Conservation (phyloP, 2,329 filamentous ascomycete genomes). For the Monascus ruber region DNA sequence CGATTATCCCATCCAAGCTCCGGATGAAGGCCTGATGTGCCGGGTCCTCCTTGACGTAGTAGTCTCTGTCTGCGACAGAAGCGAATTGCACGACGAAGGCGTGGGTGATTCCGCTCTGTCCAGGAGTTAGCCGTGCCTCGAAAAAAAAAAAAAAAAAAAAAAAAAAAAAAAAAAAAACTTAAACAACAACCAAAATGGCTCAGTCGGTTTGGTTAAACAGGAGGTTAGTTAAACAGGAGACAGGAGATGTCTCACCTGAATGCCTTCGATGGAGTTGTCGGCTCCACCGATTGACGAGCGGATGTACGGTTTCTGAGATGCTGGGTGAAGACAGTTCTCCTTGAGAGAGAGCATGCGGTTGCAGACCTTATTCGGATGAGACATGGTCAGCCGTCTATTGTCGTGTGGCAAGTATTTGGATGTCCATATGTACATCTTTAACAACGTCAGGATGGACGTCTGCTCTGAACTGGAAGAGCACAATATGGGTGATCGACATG, state of each 20-base stretch:
- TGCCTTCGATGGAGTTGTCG: constrained; percentile 49
- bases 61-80: constrained; percentile 52
- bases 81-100: constrained; percentile 59
- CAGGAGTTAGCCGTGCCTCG: not conserved
- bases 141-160: too few relatives aligned
- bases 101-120: constrained; percentile 54
- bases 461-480: constrained; percentile 52
- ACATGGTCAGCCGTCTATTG: not conserved
- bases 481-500: constrained; percentile 54
- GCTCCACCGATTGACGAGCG: constrained; percentile 44
- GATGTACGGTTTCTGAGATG: constrained; percentile 47
- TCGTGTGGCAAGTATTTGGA: not conserved
- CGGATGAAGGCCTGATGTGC: constrained; percentile 51
- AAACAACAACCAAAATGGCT: too few relatives aligned
- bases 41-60: constrained; percentile 56
- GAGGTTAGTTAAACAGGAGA: too few relatives aligned
- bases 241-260: constrained; percentile 35
- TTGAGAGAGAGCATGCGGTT: constrained; percentile 43
- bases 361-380: constrained; percentile 34
- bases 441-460: constrained; percentile 37
- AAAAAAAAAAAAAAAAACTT: too few relatives aligned
- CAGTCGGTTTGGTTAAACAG: too few relatives aligned
- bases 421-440: constrained; percentile 37
- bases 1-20: constrained; percentile 19
- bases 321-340: constrained; percentile 46